Base-by-base conservation (phyloP, 345 rosid genomes). In the Dipteronia dyeriana region DNA sequence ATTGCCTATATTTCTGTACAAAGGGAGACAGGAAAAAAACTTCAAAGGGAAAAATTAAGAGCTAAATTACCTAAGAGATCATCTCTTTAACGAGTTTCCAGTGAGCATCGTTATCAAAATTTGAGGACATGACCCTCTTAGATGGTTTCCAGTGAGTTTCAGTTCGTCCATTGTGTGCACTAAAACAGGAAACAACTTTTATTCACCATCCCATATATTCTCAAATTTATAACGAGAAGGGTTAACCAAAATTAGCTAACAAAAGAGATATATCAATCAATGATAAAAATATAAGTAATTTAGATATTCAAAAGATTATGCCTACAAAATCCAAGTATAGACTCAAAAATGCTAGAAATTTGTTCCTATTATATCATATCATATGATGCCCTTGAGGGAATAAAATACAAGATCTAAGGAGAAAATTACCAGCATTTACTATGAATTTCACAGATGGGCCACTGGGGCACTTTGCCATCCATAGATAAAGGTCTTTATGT, bases 141-240 rank as follows among this genome's bases (percentile, higher is more conserved):
- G 85, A 86, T 96, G 98, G n/a, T n/a, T n/a, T n/a, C n/a, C n/a
- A n/a, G n/a, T n/a, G n/a, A n/a, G n/a, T n/a, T 94, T 96, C 77
- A 96, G 78, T 86, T 94, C 97, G 81, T 92, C 98, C 98, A 96
- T 94, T 10, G n/a, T n/a, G n/a, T n/a, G 99, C 71, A 92, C 97
- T 94, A 31, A 54, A 90, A 81, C 34, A n/a, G 22, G 65, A 79
- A 2, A 31, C 19, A 75, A 70, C 14, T 8, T 62, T 54, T 43
- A 71, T 0, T 20, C 20, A 57, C 11, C 25, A 47, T 34, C 16
- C 17, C 60, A 11, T 7, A 4, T 11, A 51, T 47, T 22, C 29
- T 38, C 47, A 62, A n/a, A 77, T 16, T 68, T 23, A 49, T 31
- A 62, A 43, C 20, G 8, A 53, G 11, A 75, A 29, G 53, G 5